Evolutionary conservation across 495 filamentous ascomycete species (phyloP), one percentile per base, ranked within the genome.

Genomic region (Peziza echinospora): DNA sequence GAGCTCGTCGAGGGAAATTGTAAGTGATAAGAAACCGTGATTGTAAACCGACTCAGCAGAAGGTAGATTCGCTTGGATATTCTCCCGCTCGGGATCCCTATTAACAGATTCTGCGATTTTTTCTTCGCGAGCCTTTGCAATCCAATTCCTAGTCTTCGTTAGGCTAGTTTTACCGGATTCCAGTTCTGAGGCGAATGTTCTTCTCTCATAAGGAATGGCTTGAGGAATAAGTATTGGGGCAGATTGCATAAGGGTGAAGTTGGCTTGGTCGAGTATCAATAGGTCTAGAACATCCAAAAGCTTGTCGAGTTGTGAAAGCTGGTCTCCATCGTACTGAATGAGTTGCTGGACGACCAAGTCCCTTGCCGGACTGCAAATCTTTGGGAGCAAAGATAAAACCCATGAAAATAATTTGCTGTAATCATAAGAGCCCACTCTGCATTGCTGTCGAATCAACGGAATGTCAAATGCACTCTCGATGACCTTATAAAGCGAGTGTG

Each of bases 361-460:
- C 2, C 89, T 73, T 47, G 84, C 79, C 2, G 91, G 89, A 3
- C 89, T 86, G 60, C 89, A 97, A 17, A 97, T 79, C 54, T 81
- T 81, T 13, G 91, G 91, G n/a, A 97, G 68, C 30, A 97, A 76
- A 26, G 70, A 71, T 24, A 77, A 76, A 74, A 96, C 92, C 51
- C 87, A 86, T 2, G 75, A 67, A 64, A 96, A 96, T 64, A 97
- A 93, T 17, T 73, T 77, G 52, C 87, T 79, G 59, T 94, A 93
- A 0, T 91, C 93, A 60, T 96, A 97, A 41, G 74, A 72, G 11
- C 89, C 86, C 41, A 72, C 74, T 24, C 69, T 67, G 51, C 84
- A 84, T 54, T 94, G 84, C 30, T 71, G 73, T 28, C 71, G 65
- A 30, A 93, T 77, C 41, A 83, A 65, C 13, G 82, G 74, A 2